A percentile compares a stretch with the other conserved stretches of the same genome.
phyloP scores from a whole-genome alignment of 129 eudicot species.

The Calendula officinalis region DNA sequence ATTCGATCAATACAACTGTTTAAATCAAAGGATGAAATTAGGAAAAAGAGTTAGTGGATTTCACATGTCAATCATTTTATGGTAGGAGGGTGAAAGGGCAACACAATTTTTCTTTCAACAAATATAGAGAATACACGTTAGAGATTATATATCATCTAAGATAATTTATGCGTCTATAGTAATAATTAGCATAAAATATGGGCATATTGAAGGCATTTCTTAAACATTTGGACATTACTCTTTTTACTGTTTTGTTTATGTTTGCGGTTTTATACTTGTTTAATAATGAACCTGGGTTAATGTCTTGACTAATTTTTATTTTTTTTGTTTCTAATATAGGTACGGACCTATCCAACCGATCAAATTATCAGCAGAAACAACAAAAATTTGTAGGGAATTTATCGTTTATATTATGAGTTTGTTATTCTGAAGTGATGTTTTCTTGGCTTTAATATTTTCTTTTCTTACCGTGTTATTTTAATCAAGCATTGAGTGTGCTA shows the following conservation, averaged over 20 bases:
- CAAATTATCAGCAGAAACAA: constrained; percentile 6
- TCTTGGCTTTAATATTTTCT: not conserved
- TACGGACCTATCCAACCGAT: not conserved
- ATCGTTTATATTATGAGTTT: constrained; percentile 17
- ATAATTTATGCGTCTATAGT: no score
- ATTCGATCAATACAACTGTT: no score
- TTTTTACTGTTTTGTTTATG: not conserved
- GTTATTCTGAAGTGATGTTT: constrained; percentile 21
- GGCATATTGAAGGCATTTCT: no score
- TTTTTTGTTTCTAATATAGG: constrained; percentile 15
- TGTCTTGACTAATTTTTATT: not conserved
- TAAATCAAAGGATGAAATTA: no score
- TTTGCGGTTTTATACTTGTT: not conserved
- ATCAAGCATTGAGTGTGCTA: constrained; percentile 8
- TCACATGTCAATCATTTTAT: no score
- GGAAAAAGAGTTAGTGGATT: no score
- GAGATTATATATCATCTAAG: no score
- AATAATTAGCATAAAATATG: no score
- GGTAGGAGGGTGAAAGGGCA: no score
- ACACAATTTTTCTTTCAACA: no score
- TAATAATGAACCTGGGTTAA: not conserved
- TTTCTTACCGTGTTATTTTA: not conserved
- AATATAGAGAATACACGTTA: no score
- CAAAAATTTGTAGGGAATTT: constrained; percentile 7
- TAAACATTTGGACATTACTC: not conserved